Evolutionary conservation across 768 basidiomycete species (phyloP), one percentile per base, ranked within the genome.

Genomic region (Phylloporus sp.): DNA sequence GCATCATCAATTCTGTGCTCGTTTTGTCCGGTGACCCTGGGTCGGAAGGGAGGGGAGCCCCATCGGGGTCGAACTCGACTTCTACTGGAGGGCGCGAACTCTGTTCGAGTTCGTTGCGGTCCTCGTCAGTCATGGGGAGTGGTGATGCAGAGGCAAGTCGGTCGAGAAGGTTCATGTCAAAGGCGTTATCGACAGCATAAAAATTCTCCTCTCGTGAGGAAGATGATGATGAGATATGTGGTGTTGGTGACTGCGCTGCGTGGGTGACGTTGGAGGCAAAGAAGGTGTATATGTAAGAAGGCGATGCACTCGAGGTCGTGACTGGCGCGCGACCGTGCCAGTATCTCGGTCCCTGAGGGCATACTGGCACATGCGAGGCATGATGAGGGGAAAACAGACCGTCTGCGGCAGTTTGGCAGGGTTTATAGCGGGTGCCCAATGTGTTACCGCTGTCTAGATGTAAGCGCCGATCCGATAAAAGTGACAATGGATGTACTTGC

Each of bases 381-480:
- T 38, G 54, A 17, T 46, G 53, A 27, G 53, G 54, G 6, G 66
- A 52, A 55, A 69, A 64, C 29, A 77, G 60, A 36, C 73, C 71
- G 33, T 76, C 75, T 11, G 73, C 73, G 1, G 81, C 79, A 18
- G 74, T 75, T 55, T 75, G 74, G 54, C 83, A 83, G 1, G 80
- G 81, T 28, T 72, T 73, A 55, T 78, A 82, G 23, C 81, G 72
- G 6, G 75, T 81, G 22, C 84, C 84, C 10, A 86, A 68, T 4
- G 79, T 68, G 47, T 84, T 86, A 1, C 84, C 84, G 50, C 82
- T 83, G 50, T 21, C n/a, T 36, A 37, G n/a, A 21, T 21, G 33
- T 58, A 32, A 62, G 55, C 36, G 38, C 21, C 20, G 40, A n/a
- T n/a, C n/a, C n/a, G 15, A 37, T 23, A 18, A n/a, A 46, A 43